phyloP scores from a whole-genome alignment of 208 protist species.

The Crithidia expoeki region DNA sequence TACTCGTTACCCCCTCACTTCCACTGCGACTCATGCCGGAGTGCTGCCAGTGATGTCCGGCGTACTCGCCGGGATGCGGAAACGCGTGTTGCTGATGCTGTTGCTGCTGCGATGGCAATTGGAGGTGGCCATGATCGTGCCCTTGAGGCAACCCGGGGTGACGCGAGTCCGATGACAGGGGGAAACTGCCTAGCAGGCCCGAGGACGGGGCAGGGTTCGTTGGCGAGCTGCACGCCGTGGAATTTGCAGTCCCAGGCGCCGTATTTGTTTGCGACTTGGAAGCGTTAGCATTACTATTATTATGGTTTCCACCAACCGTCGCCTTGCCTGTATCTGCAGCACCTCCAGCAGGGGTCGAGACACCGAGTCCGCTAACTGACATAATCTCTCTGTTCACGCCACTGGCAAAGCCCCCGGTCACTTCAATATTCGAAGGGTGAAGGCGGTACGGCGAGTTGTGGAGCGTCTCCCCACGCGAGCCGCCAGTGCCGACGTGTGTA shows the following conservation, averaged over 20 bases:
- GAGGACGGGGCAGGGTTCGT: background rate
- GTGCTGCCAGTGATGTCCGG: background rate
- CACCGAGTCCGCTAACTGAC: too few species aligned
- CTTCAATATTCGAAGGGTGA: slow-evolving; percentile 1
- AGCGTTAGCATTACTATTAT: background rate
- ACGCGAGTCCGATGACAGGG: background rate
- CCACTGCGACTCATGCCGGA: background rate
- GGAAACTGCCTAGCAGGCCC: background rate
- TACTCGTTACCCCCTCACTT: slow-evolving; percentile 4
- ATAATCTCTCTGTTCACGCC: too few species aligned
- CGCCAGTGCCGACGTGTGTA: background rate
- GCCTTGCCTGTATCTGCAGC: background rate
- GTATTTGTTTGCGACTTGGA: background rate
- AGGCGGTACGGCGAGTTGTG: slow-evolving; percentile 3
- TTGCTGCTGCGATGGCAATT: background rate
- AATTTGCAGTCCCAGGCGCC: background rate
- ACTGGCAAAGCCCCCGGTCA: background rate
- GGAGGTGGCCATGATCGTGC: background rate
- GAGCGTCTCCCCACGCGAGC: background rate
- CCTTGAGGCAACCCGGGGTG: background rate
- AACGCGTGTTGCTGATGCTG: background rate
- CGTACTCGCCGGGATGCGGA: background rate
- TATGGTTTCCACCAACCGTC: too few species aligned
- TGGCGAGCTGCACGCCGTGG: background rate
- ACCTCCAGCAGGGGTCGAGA: too few species aligned